Conservation (phyloP, 2,329 filamentous ascomycete genomes). For the Diplodia seriata region DNA sequence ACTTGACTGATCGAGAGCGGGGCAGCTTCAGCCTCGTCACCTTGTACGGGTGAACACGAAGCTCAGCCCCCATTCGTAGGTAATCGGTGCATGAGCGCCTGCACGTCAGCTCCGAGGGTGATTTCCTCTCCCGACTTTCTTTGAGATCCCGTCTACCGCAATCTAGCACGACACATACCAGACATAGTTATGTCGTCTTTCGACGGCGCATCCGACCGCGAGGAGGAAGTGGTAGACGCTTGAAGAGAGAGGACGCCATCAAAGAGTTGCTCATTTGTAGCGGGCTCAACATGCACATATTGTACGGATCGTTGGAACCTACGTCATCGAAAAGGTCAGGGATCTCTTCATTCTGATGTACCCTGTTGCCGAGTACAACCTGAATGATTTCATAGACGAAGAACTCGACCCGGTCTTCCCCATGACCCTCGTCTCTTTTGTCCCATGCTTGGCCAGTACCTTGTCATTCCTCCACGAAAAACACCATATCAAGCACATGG, state of each 20-base stretch:
- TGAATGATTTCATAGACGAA: constrained; percentile 30
- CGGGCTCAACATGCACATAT: constrained; percentile 28
- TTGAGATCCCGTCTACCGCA: not conserved
- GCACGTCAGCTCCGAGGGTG: not conserved
- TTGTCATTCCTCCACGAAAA: constrained; percentile 36
- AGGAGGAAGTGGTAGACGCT: constrained; percentile 23
- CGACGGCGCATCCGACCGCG: not conserved
- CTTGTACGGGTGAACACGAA: not conserved
- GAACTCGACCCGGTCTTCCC: not conserved
- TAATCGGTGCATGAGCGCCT: not conserved
- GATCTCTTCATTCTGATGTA: not conserved
- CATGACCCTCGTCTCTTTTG: constrained; percentile 5
- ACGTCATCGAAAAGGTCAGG: constrained; percentile 34
- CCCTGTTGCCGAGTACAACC: not conserved
- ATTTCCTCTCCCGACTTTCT: not conserved
- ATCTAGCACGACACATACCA: not conserved
- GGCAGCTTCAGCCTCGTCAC: not conserved
- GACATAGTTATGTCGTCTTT: not conserved
- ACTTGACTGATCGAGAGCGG: no score
- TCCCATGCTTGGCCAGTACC: constrained; percentile 35
- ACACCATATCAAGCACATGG: constrained; percentile 38
- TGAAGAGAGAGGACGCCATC: constrained; percentile 36
- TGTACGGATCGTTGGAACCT: constrained; percentile 45
- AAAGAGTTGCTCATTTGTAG: constrained; percentile 45
- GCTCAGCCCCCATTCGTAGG: not conserved